Conservation (phyloP, 1,139 yeast species). For the Wickerhamiella pararugosa region DNA sequence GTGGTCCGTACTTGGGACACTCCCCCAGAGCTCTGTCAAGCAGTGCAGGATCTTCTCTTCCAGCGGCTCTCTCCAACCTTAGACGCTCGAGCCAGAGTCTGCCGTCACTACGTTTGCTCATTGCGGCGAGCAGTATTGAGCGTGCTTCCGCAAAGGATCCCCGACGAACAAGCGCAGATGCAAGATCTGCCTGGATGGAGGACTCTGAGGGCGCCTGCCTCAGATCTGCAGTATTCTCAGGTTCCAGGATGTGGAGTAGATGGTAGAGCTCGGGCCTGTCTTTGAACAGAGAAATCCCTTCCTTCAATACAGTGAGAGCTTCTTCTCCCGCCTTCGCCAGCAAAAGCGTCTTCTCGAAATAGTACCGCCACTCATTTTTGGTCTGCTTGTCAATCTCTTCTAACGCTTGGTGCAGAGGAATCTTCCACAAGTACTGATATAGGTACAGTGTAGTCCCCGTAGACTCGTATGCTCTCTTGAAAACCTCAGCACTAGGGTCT, state of each 20-base stretch:
- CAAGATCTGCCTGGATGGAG: too few species aligned
- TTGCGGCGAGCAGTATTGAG: constrained; percentile 47
- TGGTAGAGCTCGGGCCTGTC: constrained; percentile 6
- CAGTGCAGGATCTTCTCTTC: constrained; percentile 42
- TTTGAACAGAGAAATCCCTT: not conserved
- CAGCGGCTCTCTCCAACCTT: constrained; percentile 38
- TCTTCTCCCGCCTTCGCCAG: not conserved
- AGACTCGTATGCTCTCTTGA: constrained; percentile 2
- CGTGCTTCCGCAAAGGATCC: not conserved
- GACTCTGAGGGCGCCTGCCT: too few species aligned
- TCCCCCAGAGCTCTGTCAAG: constrained; percentile 45
- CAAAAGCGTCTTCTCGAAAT: not conserved
- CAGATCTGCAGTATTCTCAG: constrained; percentile 31
- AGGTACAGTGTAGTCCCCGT: not conserved
- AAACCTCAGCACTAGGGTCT: not conserved
- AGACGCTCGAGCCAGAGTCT: constrained; percentile 45
- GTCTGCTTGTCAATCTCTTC: not conserved
- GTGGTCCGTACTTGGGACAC: constrained; percentile 41
- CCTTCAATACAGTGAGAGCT: not conserved
- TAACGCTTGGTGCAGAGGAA: not conserved
- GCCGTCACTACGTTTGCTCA: constrained; percentile 37
- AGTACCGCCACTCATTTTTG: not conserved
- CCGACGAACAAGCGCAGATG: too few species aligned
- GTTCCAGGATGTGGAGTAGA: not conserved
- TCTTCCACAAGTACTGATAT: not conserved